These are phyloP conservation scores for Leucaena leucocephala DNA, from an alignment of 306 rosid species.

Conservation along the genomic window DNA sequence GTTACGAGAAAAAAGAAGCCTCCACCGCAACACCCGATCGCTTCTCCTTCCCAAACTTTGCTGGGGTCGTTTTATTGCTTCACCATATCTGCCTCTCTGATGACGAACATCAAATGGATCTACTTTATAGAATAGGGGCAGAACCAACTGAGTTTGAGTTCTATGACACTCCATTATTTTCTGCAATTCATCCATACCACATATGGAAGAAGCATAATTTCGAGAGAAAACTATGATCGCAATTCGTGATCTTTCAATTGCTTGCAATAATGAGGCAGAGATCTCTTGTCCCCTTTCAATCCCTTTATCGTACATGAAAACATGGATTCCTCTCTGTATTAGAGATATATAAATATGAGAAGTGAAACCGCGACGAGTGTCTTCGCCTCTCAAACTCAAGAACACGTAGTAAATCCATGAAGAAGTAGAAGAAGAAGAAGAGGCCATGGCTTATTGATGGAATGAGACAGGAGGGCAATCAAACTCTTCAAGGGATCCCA, in stretches of 20 bases:
- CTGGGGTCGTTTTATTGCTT: no score
- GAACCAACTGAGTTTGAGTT: neutral
- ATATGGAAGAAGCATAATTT: constrained; percentile 5
- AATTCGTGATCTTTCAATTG: constrained; percentile 25
- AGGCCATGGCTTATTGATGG: neutral
- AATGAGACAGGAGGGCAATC: neutral
- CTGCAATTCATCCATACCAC: constrained; percentile 27
- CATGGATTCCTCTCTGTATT: neutral
- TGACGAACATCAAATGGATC: no score
- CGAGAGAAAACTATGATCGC: constrained; percentile 12
- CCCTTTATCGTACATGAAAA: constrained; percentile 6
- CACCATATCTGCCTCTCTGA: no score
- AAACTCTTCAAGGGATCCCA: no score
- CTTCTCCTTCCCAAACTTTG: no score
- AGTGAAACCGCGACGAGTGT: neutral
- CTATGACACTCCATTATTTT: constrained; percentile 2
- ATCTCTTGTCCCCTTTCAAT: constrained; percentile 18
- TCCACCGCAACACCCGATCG: no score
- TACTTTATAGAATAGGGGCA: no score
- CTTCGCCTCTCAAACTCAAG: constrained; percentile 22
- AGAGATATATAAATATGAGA: constrained; percentile 9
- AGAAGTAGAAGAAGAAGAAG: neutral
- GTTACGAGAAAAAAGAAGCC: neutral
- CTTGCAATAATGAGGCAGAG: neutral
- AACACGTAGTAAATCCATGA: neutral